phyloP scores from a whole-genome alignment of 2,329 filamentous ascomycete species.

The Aspergillus pseudoterreus region DNA sequence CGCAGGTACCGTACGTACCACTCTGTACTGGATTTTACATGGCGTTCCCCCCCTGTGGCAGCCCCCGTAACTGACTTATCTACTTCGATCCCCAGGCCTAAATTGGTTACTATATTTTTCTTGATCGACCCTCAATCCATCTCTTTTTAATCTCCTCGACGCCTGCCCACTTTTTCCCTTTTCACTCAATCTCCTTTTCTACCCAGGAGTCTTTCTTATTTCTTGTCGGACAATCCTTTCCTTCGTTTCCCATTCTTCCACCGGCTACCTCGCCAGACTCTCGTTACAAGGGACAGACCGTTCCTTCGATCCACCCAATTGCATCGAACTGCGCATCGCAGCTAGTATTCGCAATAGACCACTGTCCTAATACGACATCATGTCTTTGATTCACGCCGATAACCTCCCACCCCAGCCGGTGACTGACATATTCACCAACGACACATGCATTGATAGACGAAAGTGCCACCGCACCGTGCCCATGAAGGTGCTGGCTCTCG shows the following conservation, averaged over 20 bases:
- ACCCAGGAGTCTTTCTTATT: conserved; percentile 13
- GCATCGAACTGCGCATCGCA: not conserved
- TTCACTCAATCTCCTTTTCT: conserved; percentile 1
- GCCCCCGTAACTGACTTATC: conserved; percentile 3
- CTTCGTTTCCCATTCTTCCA: conserved; percentile 2
- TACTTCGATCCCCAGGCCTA: conserved; percentile 1
- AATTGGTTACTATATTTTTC: conserved; percentile 2
- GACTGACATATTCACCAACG: conserved; percentile 53
- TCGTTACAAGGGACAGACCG: conserved; percentile 2
- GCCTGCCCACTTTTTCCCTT: conserved; percentile 12
- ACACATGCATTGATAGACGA: conserved; percentile 65
- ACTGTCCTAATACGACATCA: conserved; percentile 10
- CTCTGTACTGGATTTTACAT: not conserved
- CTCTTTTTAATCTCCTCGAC: conserved; percentile 16
- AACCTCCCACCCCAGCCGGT: conserved; percentile 38
- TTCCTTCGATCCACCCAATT: not conserved
- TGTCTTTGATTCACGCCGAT: conserved; percentile 36
- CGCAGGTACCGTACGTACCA: not conserved
- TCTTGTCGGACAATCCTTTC: conserved; percentile 12
- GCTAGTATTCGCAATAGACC: not conserved
- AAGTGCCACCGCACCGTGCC: conserved; percentile 64
- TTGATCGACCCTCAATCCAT: conserved; percentile 20
- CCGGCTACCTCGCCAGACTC: conserved; percentile 1
- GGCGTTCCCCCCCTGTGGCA: not conserved
- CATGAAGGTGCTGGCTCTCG: conserved; percentile 69